A percentile compares a stretch with the other conserved stretches of the same genome.
Conservation (phyloP, 371 early-diverging fungal genomes). For the Mucor sp. region DNA sequence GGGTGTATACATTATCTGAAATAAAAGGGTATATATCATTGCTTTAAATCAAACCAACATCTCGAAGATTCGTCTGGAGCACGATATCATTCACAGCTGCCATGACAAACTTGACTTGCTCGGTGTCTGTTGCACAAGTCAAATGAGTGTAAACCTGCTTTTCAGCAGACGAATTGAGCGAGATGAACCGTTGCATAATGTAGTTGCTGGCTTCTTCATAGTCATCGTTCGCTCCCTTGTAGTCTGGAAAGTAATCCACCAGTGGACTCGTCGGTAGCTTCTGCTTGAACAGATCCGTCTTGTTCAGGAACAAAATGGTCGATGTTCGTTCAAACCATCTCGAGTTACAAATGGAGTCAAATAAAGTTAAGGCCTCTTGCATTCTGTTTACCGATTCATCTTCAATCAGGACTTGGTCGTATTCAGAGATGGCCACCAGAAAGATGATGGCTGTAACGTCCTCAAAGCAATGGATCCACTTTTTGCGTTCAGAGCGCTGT, state of each 20-base stretch:
- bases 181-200: constrained; percentile 67
- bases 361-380: constrained; percentile 94
- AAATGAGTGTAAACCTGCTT: constrained; percentile 85
- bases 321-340: constrained; percentile 94
- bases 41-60: constrained; percentile 56
- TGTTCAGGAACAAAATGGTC: constrained; percentile 96
- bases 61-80: constrained; percentile 54
- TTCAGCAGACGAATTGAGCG: constrained; percentile 66
- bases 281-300: constrained; percentile 93
- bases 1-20: no score
- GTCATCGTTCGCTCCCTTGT: constrained; percentile 24
- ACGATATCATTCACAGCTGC: constrained; percentile 72
- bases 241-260: constrained; percentile 85
- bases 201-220: constrained; percentile 34
- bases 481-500: constrained; percentile 92
- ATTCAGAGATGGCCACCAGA: constrained; percentile 92
- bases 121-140: constrained; percentile 95
- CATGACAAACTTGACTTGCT: constrained; percentile 68
- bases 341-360: constrained; percentile 96
- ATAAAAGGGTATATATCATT: not conserved
- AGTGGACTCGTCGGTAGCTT: constrained; percentile 85
- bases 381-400: constrained; percentile 96
- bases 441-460: constrained; percentile 96
- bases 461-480: constrained; percentile 97
- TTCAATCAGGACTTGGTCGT: constrained; percentile 96